A percentile compares a stretch with the other conserved stretches of the same genome.
Evolutionary conservation across 345 rosid genomes (phyloP).

Genomic region (Gossypium mustelinum): DNA sequence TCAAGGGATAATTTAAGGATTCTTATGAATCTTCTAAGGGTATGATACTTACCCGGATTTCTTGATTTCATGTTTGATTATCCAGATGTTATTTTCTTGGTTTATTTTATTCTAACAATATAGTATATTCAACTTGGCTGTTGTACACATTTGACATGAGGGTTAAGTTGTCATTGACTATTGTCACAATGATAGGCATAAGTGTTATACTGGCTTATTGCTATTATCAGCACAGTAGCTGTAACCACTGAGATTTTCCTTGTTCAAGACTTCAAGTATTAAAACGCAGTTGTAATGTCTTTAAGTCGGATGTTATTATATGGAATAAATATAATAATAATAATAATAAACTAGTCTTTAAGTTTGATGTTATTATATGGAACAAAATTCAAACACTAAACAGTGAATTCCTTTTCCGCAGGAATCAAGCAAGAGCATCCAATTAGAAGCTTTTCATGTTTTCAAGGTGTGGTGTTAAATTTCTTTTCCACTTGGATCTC

Average conservation of each 20-base stretch:
- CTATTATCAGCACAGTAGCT: neutral
- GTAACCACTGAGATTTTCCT: neutral
- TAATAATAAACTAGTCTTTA: neutral
- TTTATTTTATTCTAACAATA: constrained; percentile 1
- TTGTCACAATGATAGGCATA: neutral
- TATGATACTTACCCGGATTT: constrained; percentile 29
- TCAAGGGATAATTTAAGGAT: constrained; percentile 87
- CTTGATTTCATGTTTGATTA: neutral
- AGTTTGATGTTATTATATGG: neutral
- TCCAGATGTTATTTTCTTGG: neutral
- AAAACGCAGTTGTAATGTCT: neutral
- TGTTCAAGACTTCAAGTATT: neutral
- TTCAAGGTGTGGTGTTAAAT: constrained; percentile 58
- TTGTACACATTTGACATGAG: neutral
- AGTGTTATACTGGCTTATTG: neutral
- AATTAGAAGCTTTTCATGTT: constrained; percentile 95
- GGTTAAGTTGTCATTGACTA: neutral
- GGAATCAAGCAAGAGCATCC: constrained; percentile 98
- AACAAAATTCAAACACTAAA: neutral
- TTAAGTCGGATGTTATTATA: neutral
- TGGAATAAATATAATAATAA: neutral
- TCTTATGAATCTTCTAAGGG: constrained; percentile 92
- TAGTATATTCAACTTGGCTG: neutral
- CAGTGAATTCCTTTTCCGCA: constrained; percentile 28
- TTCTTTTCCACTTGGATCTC: neutral